These are phyloP conservation scores for Apiotrichum akiyoshidainum DNA, from an alignment of 1,284 basidiomycete genomes.

Conservation along the genomic window DNA sequence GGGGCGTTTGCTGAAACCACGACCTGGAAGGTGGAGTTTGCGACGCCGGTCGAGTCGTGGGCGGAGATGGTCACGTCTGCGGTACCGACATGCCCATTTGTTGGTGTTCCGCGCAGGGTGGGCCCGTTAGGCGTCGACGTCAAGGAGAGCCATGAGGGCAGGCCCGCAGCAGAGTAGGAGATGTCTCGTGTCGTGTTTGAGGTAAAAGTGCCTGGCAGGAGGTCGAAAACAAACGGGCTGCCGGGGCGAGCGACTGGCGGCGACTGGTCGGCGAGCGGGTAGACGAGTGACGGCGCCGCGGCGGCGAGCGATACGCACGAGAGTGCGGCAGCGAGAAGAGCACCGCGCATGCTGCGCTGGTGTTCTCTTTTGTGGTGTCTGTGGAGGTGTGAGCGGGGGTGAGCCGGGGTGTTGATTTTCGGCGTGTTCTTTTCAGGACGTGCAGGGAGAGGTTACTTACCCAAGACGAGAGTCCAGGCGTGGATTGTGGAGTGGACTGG, in stretches of 20 bases:
- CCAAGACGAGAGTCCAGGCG: too few relatives aligned
- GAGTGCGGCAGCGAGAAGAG: slow-evolving; percentile 4
- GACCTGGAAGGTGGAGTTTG: slow-evolving; percentile 40
- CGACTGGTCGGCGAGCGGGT: slow-evolving; percentile 46
- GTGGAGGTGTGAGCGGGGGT: too few relatives aligned
- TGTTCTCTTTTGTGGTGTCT: not conserved
- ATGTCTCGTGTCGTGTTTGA: slow-evolving; percentile 33
- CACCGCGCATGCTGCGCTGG: slow-evolving; percentile 21
- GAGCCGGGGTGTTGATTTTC: too few relatives aligned
- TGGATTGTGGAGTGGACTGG: too few relatives aligned
- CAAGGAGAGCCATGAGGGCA: slow-evolving; percentile 55
- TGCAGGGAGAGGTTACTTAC: too few relatives aligned
- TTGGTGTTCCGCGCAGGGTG: slow-evolving; percentile 43
- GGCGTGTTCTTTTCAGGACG: too few relatives aligned
- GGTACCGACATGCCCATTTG: slow-evolving; percentile 35
- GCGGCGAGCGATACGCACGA: slow-evolving; percentile 7
- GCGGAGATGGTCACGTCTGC: slow-evolving; percentile 37
- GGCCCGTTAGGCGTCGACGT: slow-evolving; percentile 30
- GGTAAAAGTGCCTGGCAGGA: slow-evolving; percentile 47
- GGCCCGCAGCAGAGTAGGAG: slow-evolving; percentile 46
- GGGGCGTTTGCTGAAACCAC: slow-evolving; percentile 47
- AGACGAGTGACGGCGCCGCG: slow-evolving; percentile 47
- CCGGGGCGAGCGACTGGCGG: slow-evolving; percentile 52
- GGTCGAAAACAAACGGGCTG: slow-evolving; percentile 44
- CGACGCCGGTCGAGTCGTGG: slow-evolving; percentile 33